Percentiles rank a stretch among this genome's conserved stretches.
phyloP scores from a whole-genome alignment of 164 flowering plant genomes.

The Aristolochia contorta region DNA sequence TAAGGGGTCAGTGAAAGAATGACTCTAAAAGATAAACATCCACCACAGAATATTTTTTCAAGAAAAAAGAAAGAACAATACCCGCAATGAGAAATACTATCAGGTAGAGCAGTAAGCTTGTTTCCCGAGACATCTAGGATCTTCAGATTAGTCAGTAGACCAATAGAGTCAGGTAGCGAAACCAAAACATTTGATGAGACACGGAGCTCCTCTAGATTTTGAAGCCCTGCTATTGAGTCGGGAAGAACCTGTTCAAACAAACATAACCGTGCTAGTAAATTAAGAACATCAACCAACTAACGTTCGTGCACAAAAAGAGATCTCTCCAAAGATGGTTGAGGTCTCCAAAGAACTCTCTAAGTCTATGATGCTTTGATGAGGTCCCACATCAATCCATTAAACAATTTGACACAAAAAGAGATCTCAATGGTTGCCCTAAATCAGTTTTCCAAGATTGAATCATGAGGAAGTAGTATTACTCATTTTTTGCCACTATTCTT shows the following conservation, averaged over 20 bases:
- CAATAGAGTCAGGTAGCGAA: conserved; percentile 82
- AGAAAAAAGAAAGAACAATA: conserved; percentile 13
- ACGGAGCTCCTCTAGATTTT: conserved; percentile 69
- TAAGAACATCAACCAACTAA: background rate
- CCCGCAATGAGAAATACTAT: conserved; percentile 82
- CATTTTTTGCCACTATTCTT: too few species aligned
- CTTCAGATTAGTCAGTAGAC: conserved; percentile 59
- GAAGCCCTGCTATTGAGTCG: conserved; percentile 81
- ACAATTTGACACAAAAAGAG: too few species aligned
- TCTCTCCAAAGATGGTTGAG: too few species aligned
- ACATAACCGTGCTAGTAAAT: conserved; percentile 4
- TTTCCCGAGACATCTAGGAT: conserved; percentile 64
- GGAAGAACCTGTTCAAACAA: conserved; percentile 54
- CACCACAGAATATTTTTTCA: background rate
- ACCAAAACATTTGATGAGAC: conserved; percentile 63
- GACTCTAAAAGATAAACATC: background rate
- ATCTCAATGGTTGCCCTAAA: too few species aligned
- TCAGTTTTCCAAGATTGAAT: too few species aligned
- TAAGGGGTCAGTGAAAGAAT: background rate
- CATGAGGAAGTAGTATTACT: too few species aligned
- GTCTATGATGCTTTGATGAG: too few species aligned
- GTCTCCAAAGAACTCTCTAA: too few species aligned
- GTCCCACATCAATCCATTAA: too few species aligned
- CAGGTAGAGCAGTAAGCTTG: conserved; percentile 65
- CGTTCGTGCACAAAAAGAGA: background rate